Conservation (phyloP, 2,329 filamentous ascomycete genomes). For the Mariannaea elegans region DNA sequence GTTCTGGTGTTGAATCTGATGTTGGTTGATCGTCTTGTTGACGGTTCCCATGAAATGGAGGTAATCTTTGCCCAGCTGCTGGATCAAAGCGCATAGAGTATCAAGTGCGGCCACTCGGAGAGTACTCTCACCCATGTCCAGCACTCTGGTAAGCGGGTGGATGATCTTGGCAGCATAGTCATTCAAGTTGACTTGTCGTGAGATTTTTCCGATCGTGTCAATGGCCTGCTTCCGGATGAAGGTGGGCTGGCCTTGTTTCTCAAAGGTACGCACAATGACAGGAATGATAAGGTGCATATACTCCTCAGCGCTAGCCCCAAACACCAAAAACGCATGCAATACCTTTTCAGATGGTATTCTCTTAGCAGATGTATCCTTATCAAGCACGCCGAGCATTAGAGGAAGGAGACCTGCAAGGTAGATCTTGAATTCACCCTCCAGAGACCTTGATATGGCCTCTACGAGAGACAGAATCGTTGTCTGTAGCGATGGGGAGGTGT, state of each 20-base stretch:
- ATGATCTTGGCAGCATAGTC: constrained; percentile 97
- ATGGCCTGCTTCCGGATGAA: constrained; percentile 88
- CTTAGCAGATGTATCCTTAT: constrained; percentile 80
- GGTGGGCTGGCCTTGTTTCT: constrained; percentile 82
- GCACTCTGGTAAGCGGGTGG: constrained; percentile 86
- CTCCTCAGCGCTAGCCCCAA: constrained; percentile 94
- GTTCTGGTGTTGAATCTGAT: constrained; percentile 88
- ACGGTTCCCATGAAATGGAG: constrained; percentile 93
- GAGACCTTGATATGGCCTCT: constrained; percentile 89
- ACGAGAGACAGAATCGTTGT: constrained; percentile 91
- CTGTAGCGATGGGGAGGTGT: constrained; percentile 80
- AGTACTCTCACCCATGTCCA: constrained; percentile 75
- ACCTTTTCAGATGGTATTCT: constrained; percentile 89
- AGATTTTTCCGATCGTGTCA: constrained; percentile 93
- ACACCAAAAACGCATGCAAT: constrained; percentile 93
- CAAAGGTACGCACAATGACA: constrained; percentile 92
- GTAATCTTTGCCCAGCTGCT: constrained; percentile 95
- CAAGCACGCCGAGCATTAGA: constrained; percentile 91
- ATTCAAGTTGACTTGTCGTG: constrained; percentile 94
- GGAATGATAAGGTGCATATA: constrained; percentile 99
- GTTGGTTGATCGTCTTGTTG: constrained; percentile 81
- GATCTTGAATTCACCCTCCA: constrained; percentile 98
- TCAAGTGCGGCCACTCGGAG: constrained; percentile 87
- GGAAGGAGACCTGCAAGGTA: constrained; percentile 90
- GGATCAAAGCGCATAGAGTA: constrained; percentile 92